These are phyloP conservation scores for Ceratocystis huliohia DNA, from an alignment of 2,329 filamentous ascomycete species.

Conservation along the genomic window DNA sequence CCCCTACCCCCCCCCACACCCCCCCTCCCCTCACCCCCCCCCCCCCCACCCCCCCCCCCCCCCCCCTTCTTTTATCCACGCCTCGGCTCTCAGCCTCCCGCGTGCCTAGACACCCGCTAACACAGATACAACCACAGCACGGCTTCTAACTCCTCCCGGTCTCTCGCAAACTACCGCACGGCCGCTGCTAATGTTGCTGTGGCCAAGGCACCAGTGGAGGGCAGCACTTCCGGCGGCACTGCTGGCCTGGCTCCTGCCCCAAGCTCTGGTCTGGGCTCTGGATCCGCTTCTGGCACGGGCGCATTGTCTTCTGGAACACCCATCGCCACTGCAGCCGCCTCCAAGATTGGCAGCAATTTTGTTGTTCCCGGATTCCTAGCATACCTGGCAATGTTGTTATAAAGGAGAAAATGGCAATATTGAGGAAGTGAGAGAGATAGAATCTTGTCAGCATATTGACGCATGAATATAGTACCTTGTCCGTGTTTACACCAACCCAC, in stretches of 20 bases:
- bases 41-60: too few relatives aligned
- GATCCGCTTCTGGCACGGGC: conserved; percentile 10
- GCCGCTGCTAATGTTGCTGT: conserved; percentile 29
- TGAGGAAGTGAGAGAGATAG: background rate
- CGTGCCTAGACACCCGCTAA: background rate
- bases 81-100: too few relatives aligned
- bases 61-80: background rate
- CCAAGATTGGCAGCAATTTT: conserved; percentile 3
- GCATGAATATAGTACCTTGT: background rate
- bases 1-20: background rate
- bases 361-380: conserved; percentile 15
- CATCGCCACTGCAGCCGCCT: conserved; percentile 19
- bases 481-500: background rate
- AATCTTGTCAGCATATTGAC: background rate
- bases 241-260: conserved; percentile 16
- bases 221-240: conserved; percentile 13
- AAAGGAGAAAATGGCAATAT: background rate
- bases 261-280: conserved; percentile 4
- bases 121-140: conserved; percentile 28
- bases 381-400: conserved; percentile 14
- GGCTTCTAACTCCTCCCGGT: conserved; percentile 39
- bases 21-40: too few relatives aligned
- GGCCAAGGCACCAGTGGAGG: conserved; percentile 24
- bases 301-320: background rate
- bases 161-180: conserved; percentile 38